A percentile compares a stretch with the other conserved stretches of the same genome.
phyloP scores from a whole-genome alignment of 176 grass and related monocot genomes.

The Avena eriantha region DNA sequence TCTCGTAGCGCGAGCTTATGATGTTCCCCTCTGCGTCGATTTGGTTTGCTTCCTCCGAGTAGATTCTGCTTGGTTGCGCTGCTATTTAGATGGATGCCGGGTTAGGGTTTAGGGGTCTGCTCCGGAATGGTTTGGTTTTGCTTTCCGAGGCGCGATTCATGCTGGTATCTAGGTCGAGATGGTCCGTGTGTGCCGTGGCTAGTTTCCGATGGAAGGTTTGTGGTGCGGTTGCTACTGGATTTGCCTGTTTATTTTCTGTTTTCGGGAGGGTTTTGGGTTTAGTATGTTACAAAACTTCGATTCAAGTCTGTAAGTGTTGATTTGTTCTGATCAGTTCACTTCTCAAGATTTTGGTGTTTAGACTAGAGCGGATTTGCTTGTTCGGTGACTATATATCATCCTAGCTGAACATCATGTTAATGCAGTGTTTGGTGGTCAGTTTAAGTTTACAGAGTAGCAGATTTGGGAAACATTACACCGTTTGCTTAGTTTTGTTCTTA shows the following conservation, averaged over 20 bases:
- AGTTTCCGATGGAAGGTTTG: background rate
- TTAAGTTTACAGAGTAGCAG: background rate
- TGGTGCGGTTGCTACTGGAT: background rate
- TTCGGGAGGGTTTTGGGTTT: background rate
- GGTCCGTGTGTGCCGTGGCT: background rate
- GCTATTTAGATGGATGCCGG: background rate
- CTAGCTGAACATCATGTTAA: background rate
- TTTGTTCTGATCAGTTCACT: background rate
- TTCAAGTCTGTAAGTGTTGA: background rate
- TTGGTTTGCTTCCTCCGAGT: background rate
- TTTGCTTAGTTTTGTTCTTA: conserved; percentile 20
- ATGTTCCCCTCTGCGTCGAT: background rate
- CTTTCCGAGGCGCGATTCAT: background rate
- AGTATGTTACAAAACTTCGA: background rate
- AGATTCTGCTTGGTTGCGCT: background rate
- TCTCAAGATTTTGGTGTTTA: background rate
- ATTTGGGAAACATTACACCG: background rate
- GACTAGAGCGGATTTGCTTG: background rate
- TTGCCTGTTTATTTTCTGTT: background rate
- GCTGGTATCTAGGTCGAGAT: background rate
- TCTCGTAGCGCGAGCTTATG: background rate
- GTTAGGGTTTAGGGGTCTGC: background rate
- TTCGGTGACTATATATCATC: background rate
- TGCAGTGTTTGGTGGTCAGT: background rate
- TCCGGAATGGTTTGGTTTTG: background rate